Evolutionary conservation across 139 green algal genomes (phyloP), one percentile per base, ranked within the genome.

Genomic region (Nannochloris sp.): DNA sequence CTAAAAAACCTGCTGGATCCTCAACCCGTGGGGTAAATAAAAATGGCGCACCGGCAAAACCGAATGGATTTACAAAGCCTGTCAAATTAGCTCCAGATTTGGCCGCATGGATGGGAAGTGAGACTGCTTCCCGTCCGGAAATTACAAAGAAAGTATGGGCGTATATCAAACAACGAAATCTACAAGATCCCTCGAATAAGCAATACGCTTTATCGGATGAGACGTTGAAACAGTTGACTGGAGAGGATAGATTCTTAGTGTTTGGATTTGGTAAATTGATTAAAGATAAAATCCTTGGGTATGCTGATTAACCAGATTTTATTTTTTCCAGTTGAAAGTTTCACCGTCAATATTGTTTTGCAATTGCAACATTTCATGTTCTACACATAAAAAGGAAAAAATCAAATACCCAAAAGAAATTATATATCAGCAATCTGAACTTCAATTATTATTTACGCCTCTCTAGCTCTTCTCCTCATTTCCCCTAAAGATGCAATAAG

Each of bases 61-160:
- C 19, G 1, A 69, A 42, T 35, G 68, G 64, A 29, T 88, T 88
- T 61, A 74, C 42, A 6, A 85, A 84, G 67, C 54, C 64, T 24
- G 36, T 79, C 48, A 60, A 51, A 53, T 45, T 87, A n/a, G 71
- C 64, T 10, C 32, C 38, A 3, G 71, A 81, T 32, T 34, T 89
- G 54, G 65, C 72, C 3, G 77, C 65, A 31, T 83, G 75, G 67
- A 61, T 73, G 6, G 78, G 78, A 6, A 37, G 61, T 25, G 38
- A 54, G 9, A 38, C 44, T 14, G 79, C 82, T 48, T 71, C 31
- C 23, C 54, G 82, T 3, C 55, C 70, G 1, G 75, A 80, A 10
- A 67, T 89, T 35, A 82, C 68, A 2, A 82, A 79, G 53, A 73
- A 68, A 44, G 73, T 89, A 33, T 89, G 68, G 71, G 31, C 42